Evolutionary conservation across 306 rosid genomes (phyloP).

Genomic region (Castanea mollissima): DNA sequence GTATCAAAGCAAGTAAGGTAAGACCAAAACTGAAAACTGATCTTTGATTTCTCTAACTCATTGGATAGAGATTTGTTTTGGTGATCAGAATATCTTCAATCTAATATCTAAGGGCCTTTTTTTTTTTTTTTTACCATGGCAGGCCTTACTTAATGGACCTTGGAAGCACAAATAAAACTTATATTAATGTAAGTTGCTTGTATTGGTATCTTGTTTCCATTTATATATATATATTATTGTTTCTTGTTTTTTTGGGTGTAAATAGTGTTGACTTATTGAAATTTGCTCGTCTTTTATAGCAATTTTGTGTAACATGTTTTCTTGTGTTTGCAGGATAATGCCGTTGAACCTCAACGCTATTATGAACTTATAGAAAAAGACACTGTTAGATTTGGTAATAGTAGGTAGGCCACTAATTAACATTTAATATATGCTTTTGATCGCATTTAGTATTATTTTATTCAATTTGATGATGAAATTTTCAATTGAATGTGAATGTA

Average conservation of each 20-base stretch:
- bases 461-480: neutral
- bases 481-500: neutral
- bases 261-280: slow-evolving; percentile 6
- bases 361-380: slow-evolving; percentile 88
- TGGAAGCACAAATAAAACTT: slow-evolving; percentile 98
- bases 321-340: slow-evolving; percentile 62
- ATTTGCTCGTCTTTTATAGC: slow-evolving; percentile 5
- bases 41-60: neutral
- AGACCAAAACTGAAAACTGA: neutral
- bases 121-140: neutral
- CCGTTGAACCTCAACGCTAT: slow-evolving; percentile 92
- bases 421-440: slow-evolving; percentile 13
- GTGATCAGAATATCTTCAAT: neutral
- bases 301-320: slow-evolving; percentile 15
- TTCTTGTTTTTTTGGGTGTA: slow-evolving; percentile 4
- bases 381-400: slow-evolving; percentile 90
- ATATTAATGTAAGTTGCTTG: slow-evolving; percentile 66
- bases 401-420: slow-evolving; percentile 58
- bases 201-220: slow-evolving; percentile 7
- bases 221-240: neutral
- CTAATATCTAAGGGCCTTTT: slow-evolving; percentile 25
- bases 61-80: neutral
- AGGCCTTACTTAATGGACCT: slow-evolving; percentile 99
- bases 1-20: slow-evolving; percentile 63
- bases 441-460: neutral